Base-by-base conservation (phyloP, 1,284 basidiomycete genomes). In the Pseudozyma hubeiensis region DNA sequence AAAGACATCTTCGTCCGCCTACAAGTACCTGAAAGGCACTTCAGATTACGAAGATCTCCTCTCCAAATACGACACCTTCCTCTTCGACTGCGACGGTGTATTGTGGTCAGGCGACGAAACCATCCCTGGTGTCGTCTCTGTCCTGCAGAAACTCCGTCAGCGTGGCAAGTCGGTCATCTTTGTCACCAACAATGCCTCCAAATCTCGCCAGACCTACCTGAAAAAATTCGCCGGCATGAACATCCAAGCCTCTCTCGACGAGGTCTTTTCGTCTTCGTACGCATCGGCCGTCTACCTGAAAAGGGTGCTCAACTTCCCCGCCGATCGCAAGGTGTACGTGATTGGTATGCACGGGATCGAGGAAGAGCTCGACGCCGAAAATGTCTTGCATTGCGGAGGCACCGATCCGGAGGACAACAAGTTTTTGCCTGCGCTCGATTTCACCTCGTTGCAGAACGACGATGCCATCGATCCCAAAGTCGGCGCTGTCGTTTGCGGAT, bases 171-270 rank as follows among this genome's bases (percentile, higher is more conserved):
- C 89, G 64, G 87, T 99, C 53, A 87, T 98, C 41, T 99, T 98
- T 84, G 94, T 98, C 40, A 97, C 95, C 33, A 98, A 98, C 87
- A 99, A 98, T 84, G 96, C 96, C n/a, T 94, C 91, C 50, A 95
- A 96, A 86, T 95, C 93, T 11, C 87, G 96, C 54, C 89, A 87
- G 84, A 90, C 87, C 81, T 95, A 95, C 88, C 93, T 93, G 86
- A 88, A 88, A 54, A 97, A 95, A 84, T 97, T 99, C 82, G 92
- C 96, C 84, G 88, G 90, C 78, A 88, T 98, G 59, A 94, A 93
- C 35, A 89, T 97, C 48, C 88, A 94, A 82, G 93, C 91, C 14
- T 87, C 91, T 78, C 55, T 75, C 29, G 91, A 93, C 62, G 96
- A 99, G 84, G 93, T 99, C 63, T 97, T 93, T 80, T 94, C 95